phyloP scores from a whole-genome alignment of 495 filamentous ascomycete species.

The Pyrenula massariospora region DNA sequence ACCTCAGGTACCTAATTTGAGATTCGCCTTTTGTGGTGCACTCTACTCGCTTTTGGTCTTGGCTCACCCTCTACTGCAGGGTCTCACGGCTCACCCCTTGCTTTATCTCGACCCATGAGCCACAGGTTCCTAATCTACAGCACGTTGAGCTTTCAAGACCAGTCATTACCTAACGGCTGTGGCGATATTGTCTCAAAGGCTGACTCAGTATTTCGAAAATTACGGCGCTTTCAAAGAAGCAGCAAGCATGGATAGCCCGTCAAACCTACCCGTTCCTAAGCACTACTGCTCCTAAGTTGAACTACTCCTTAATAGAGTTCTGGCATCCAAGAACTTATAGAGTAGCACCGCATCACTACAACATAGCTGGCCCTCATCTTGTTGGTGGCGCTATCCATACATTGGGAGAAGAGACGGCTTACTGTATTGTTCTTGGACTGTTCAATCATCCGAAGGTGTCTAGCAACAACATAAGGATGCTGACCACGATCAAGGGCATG shows the following conservation, averaged over 20 bases:
- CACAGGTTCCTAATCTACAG: too few species aligned
- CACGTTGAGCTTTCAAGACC: too few species aligned
- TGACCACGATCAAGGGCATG: conserved; percentile 7
- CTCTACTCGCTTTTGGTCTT: too few species aligned
- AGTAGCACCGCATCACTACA: conserved; percentile 10
- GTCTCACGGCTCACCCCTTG: too few species aligned
- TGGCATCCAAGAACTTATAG: conserved; percentile 7
- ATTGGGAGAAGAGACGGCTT: conserved; percentile 4
- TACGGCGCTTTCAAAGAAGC: conserved; percentile 20
- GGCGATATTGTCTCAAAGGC: too few species aligned
- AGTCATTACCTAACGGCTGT: too few species aligned
- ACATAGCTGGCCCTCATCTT: conserved; percentile 8
- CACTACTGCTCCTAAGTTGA: conserved; percentile 33
- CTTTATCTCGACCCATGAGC: too few species aligned
- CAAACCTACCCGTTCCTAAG: conserved; percentile 30
- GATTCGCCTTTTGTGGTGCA: too few species aligned
- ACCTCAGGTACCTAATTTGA: too few species aligned
- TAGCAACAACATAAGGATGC: conserved; percentile 9
- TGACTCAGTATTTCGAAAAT: background rate
- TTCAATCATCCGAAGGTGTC: conserved; percentile 1
- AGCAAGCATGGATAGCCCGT: conserved; percentile 30
- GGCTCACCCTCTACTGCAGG: too few species aligned
- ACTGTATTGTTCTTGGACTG: conserved; percentile 8
- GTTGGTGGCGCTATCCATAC: conserved; percentile 18
- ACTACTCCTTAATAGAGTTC: conserved; percentile 3